These are phyloP conservation scores for Isatis tinctoria DNA, from an alignment of 345 rosid species.

Conservation along the genomic window DNA sequence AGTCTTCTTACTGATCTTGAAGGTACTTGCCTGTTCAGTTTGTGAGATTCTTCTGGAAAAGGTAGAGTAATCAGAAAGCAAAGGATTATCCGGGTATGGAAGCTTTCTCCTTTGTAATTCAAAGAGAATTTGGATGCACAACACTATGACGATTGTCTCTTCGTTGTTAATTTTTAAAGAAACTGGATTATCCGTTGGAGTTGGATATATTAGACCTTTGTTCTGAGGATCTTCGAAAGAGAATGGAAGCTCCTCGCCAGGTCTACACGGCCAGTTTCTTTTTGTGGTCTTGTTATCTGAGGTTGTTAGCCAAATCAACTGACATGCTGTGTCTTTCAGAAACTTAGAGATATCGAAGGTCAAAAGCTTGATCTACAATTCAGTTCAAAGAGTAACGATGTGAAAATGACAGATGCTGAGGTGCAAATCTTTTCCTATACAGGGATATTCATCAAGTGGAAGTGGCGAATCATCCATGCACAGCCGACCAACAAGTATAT, in stretches of 20 bases:
- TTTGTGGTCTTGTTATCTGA: not conserved
- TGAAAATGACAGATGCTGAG: constrained; percentile 77
- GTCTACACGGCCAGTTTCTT: constrained; percentile 31
- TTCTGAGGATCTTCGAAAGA: constrained; percentile 75
- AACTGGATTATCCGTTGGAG: constrained; percentile 94
- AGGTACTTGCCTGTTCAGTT: constrained; percentile 98
- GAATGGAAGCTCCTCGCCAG: constrained; percentile 85
- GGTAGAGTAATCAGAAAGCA: constrained; percentile 97
- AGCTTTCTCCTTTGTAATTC: not conserved
- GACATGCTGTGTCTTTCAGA: constrained; percentile 34
- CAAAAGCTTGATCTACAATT: constrained; percentile 78
- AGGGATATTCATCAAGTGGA: no score
- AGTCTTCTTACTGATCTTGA: constrained; percentile 17
- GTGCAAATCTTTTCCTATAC: no score
- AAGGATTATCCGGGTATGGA: constrained; percentile 82
- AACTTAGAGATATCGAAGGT: constrained; percentile 83
- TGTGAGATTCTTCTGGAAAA: constrained; percentile 99
- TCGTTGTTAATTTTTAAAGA: constrained; percentile 44
- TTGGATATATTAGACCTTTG: constrained; percentile 90
- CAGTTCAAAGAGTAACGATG: constrained; percentile 43
- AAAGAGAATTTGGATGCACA: not conserved
- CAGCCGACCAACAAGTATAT: no score
- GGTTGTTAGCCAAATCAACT: constrained; percentile 6
- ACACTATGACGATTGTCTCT: not conserved
- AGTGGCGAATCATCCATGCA: no score